These are phyloP conservation scores for Penicillium goetzii DNA, from an alignment of 495 filamentous ascomycete genomes.

Conservation along the genomic window DNA sequence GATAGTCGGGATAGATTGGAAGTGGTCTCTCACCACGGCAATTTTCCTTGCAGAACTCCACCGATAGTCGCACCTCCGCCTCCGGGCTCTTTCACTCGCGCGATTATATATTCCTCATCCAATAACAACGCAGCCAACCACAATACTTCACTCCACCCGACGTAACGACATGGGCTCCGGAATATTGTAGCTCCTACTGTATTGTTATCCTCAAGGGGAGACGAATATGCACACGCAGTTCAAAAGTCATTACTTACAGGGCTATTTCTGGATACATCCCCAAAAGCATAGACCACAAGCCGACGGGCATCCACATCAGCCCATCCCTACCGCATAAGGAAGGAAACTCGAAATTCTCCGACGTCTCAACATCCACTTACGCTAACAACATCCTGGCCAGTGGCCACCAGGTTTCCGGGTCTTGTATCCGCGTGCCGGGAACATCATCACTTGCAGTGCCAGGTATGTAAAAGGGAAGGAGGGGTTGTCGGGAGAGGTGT, in stretches of 20 bases:
- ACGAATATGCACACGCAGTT: neutral
- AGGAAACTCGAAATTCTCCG: constrained; percentile 18
- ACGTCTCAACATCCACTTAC: constrained; percentile 2
- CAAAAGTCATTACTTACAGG: neutral
- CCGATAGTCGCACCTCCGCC: neutral
- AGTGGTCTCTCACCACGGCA: neutral
- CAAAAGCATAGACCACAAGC: constrained; percentile 3
- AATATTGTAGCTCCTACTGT: too few relatives aligned
- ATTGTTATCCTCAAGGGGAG: neutral
- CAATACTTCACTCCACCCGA: neutral
- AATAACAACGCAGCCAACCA: neutral
- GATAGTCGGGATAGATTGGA: neutral
- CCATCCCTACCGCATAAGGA: constrained; percentile 19
- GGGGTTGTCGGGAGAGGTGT: neutral
- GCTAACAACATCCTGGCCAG: neutral
- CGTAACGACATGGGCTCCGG: neutral
- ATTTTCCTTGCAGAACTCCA: constrained; percentile 1
- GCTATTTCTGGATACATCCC: neutral
- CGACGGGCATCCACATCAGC: neutral
- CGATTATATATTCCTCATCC: neutral
- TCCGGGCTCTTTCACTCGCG: neutral
- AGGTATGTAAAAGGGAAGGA: neutral
- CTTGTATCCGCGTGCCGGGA: neutral
- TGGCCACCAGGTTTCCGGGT: neutral
- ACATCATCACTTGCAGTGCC: neutral